A percentile compares a stretch with the other conserved stretches of the same genome.
These are phyloP conservation scores for Caryopteris hybrid DNA, from an alignment of 305 asterid genomes.

Conservation along the genomic window DNA sequence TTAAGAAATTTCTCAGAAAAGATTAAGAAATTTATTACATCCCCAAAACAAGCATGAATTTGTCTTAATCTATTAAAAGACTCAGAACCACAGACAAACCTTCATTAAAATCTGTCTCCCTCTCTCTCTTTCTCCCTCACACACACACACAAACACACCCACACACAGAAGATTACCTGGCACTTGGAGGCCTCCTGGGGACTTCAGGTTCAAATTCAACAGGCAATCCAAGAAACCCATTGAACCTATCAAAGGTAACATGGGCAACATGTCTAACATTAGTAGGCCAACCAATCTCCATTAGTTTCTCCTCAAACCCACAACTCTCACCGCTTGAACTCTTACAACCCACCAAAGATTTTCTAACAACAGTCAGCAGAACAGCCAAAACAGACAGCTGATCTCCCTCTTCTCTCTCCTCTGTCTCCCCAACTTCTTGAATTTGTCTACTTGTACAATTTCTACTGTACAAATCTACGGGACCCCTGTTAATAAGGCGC, in stretches of 20 bases:
- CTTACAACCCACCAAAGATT: conserved; percentile 52
- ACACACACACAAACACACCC: background rate
- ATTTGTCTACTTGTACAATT: conserved; percentile 23
- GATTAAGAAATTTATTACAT: no score
- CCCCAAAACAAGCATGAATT: no score
- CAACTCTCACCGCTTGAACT: conserved; percentile 17
- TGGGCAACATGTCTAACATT: conserved; percentile 91
- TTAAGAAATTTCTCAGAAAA: no score
- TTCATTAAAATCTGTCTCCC: no score
- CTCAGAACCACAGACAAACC: no score
- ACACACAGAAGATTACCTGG: conserved; percentile 44
- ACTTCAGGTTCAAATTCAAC: conserved; percentile 93
- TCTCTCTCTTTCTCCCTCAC: no score
- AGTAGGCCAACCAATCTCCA: conserved; percentile 89
- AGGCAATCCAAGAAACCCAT: conserved; percentile 94
- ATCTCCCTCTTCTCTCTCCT: background rate
- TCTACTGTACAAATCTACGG: conserved; percentile 54
- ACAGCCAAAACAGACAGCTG: conserved; percentile 40
- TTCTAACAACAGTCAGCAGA: conserved; percentile 41
- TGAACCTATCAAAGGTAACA: conserved; percentile 87
- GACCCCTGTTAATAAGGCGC: conserved; percentile 24
- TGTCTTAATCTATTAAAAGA: no score
- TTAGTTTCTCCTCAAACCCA: conserved; percentile 39
- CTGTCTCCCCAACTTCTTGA: conserved; percentile 23
- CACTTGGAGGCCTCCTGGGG: conserved; percentile 88